Conservation (phyloP, 2,329 filamentous ascomycete genomes). For the Macroventuria anomochaeta region DNA sequence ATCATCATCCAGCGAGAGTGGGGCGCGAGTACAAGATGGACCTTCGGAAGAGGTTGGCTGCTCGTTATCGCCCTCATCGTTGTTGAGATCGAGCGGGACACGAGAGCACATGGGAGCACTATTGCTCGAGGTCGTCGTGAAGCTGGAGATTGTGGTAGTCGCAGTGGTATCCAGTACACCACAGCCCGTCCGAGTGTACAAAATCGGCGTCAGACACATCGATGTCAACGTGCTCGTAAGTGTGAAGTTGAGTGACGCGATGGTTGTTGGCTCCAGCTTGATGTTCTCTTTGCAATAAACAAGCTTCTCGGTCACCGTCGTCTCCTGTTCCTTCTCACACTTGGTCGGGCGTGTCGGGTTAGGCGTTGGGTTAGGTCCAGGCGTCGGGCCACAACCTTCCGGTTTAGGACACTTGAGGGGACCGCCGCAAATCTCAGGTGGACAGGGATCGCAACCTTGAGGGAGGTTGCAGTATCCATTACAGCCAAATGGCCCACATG, state of each 20-base stretch:
- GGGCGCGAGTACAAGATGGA: slow-evolving; percentile 27
- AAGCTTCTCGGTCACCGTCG: slow-evolving; percentile 30
- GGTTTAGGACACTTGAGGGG: slow-evolving; percentile 17
- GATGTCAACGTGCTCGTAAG: slow-evolving; percentile 24
- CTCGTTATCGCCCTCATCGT: slow-evolving; percentile 40
- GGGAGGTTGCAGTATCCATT: slow-evolving; percentile 24
- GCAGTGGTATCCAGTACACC: slow-evolving; percentile 14
- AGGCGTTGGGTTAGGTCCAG: slow-evolving; percentile 21
- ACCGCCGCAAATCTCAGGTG: slow-evolving; percentile 24
- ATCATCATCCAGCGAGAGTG: slow-evolving; percentile 39
- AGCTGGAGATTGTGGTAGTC: slow-evolving; percentile 17
- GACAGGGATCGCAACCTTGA: slow-evolving; percentile 26
- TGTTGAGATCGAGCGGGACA: slow-evolving; percentile 31
- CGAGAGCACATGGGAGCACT: slow-evolving; percentile 25
- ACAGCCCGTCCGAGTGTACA: slow-evolving; percentile 27
- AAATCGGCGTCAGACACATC: slow-evolving; percentile 26
- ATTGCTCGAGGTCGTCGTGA: slow-evolving; percentile 6
- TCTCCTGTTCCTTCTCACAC: slow-evolving; percentile 31
- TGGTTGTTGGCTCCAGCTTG: slow-evolving; percentile 13
- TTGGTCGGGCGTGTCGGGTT: slow-evolving; percentile 3
- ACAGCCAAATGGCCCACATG: slow-evolving; percentile 26
- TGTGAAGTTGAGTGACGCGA: slow-evolving; percentile 11
- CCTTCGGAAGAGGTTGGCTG: background rate
- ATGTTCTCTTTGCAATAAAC: slow-evolving; percentile 28
- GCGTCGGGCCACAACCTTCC: slow-evolving; percentile 27